These are phyloP conservation scores for Geranomyces variabilis DNA, from an alignment of 192 early-diverging fungal genomes.

Conservation along the genomic window DNA sequence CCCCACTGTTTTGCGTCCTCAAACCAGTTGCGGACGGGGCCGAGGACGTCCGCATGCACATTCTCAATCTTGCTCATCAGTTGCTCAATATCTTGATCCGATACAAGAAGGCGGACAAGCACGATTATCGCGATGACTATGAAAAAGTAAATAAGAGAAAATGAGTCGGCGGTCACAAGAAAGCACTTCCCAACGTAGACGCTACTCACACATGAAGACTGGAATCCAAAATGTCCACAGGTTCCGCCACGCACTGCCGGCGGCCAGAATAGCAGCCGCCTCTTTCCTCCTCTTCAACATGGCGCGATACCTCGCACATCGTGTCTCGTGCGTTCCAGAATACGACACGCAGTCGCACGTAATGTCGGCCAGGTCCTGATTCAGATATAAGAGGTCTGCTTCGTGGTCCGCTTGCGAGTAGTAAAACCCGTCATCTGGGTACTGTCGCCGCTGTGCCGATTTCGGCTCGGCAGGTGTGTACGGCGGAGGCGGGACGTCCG, in stretches of 20 bases:
- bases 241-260: not conserved
- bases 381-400: constrained; percentile 6
- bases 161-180: not conserved
- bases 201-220: constrained; percentile 21
- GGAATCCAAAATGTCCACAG: constrained; percentile 13
- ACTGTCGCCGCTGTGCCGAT: not conserved
- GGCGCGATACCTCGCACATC: constrained; percentile 24
- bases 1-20: constrained; percentile 18
- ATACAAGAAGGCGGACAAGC: constrained; percentile 18
- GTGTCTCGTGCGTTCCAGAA: constrained; percentile 26
- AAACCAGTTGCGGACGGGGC: constrained; percentile 31
- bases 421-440: not conserved
- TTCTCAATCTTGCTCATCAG: constrained; percentile 27
- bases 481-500: not conserved
- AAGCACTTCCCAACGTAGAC: not conserved
- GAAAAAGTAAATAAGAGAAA: constrained; percentile 14
- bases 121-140: constrained; percentile 23
- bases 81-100: constrained; percentile 31
- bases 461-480: constrained; percentile 1
- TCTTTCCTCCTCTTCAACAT: constrained; percentile 20
- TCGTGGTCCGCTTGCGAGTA: not conserved
- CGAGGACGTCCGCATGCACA: constrained; percentile 33
- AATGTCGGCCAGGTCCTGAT: constrained; percentile 8
- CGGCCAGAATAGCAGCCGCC: constrained; percentile 12
- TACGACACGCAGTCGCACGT: constrained; percentile 31